A percentile compares a stretch with the other conserved stretches of the same genome.
These are phyloP conservation scores for Suillus weaverae DNA, from an alignment of 768 basidiomycete species.

Conservation along the genomic window DNA sequence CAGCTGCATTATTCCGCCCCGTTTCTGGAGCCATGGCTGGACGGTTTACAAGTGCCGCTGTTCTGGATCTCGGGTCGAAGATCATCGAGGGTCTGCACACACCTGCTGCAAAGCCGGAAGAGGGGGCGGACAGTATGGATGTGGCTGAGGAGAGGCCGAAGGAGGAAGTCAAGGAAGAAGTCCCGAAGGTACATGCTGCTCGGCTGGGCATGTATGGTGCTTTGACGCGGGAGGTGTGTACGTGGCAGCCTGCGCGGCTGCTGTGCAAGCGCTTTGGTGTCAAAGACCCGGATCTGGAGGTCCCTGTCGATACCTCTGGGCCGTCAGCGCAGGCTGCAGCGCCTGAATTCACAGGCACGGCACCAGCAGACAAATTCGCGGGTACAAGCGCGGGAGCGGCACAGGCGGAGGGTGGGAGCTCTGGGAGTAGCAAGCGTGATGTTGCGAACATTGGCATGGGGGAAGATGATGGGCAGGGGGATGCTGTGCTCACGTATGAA, in stretches of 20 bases:
- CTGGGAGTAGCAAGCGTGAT: conserved; percentile 44
- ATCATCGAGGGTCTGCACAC: conserved; percentile 68
- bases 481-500: conserved; percentile 85
- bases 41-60: conserved; percentile 83
- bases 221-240: conserved; percentile 71
- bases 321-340: conserved; percentile 23
- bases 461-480: conserved; percentile 88
- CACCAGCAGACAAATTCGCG: background rate
- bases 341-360: conserved; percentile 9
- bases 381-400: background rate
- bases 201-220: conserved; percentile 87
- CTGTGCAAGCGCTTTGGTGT: conserved; percentile 95
- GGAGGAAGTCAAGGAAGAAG: conserved; percentile 54
- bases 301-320: conserved; percentile 33
- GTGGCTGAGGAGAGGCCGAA: conserved; percentile 37
- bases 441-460: conserved; percentile 85
- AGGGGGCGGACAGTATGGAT: conserved; percentile 43
- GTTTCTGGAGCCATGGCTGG: conserved; percentile 90
- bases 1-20: conserved; percentile 89
- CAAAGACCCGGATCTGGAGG: conserved; percentile 76
- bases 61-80: conserved; percentile 65
- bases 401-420: background rate
- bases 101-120: conserved; percentile 46
- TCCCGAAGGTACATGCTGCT: conserved; percentile 81
- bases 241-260: conserved; percentile 82